Evolutionary conservation across 2,329 filamentous ascomycete genomes (phyloP).

Genomic region (Pseudodiploospora longispora): DNA sequence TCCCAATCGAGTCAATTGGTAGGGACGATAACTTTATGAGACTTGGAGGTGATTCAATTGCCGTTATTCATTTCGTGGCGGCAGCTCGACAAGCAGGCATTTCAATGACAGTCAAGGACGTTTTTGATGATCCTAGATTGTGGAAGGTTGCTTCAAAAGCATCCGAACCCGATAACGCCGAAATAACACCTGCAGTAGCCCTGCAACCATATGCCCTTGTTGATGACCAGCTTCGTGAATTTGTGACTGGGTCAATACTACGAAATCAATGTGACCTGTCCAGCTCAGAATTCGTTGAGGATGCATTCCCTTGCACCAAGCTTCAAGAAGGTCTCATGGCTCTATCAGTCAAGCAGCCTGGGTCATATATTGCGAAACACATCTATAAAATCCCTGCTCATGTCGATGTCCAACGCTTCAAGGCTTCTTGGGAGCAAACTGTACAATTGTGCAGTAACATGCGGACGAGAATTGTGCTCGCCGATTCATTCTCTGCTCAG

Average conservation of each 20-base stretch:
- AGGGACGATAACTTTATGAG: constrained; percentile 2
- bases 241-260: no score
- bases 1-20: background rate
- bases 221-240: no score
- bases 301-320: background rate
- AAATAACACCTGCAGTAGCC: no score
- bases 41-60: constrained; percentile 5
- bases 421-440: background rate
- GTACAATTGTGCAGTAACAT: background rate
- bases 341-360: constrained; percentile 19
- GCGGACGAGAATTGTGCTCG: background rate
- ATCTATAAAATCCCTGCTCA: constrained; percentile 12
- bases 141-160: background rate
- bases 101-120: constrained; percentile 14
- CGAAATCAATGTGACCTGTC: no score
- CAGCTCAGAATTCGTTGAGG: constrained; percentile 5
- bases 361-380: constrained; percentile 25
- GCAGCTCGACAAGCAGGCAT: constrained; percentile 18
- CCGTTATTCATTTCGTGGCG: constrained; percentile 17
- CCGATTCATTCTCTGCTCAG: background rate
- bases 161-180: background rate
- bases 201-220: no score
- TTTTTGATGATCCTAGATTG: constrained; percentile 2
- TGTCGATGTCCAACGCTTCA: background rate
- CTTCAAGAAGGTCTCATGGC: background rate